Conservation (phyloP, 2,329 filamentous ascomycete genomes). For the Purpureocillium takamizusanense region DNA sequence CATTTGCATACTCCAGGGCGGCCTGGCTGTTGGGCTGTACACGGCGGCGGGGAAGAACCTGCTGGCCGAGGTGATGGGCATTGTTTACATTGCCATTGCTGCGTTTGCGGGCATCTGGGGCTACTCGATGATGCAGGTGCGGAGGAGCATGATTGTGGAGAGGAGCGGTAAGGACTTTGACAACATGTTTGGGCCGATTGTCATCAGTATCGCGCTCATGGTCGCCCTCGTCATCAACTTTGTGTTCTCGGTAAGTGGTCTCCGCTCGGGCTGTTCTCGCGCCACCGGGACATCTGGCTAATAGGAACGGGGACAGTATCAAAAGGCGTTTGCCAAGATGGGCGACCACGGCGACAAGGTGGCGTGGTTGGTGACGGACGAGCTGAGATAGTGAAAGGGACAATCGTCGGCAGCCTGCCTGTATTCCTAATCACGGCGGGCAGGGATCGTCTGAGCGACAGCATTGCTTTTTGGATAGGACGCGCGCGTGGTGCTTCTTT, state of each 20-base stretch:
- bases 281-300: too few species aligned
- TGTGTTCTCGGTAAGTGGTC: conserved; percentile 63
- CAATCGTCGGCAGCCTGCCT: not conserved
- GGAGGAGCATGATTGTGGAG: conserved; percentile 71
- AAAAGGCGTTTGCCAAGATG: conserved; percentile 20
- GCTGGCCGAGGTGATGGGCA: conserved; percentile 70
- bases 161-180: conserved; percentile 91
- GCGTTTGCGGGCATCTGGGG: conserved; percentile 82
- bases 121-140: conserved; percentile 68
- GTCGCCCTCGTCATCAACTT: conserved; percentile 80
- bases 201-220: conserved; percentile 73
- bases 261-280: too few species aligned
- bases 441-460: not conserved
- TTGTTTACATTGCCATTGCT: conserved; percentile 74
- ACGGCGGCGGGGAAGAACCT: conserved; percentile 75
- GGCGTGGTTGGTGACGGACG: conserved; percentile 14
- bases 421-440: too few species aligned
- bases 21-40: conserved; percentile 75
- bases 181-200: conserved; percentile 72
- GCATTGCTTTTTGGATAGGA: not conserved
- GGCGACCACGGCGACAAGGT: conserved; percentile 9
- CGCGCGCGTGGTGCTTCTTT: not conserved
- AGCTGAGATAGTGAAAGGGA: conserved; percentile 16
- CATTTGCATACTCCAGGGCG: conserved; percentile 78
- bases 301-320: conserved; percentile 18